Percentiles rank a stretch among this genome's conserved stretches.
Conservation (phyloP, 257 asterid species). For the Eustoma russellianum region DNA sequence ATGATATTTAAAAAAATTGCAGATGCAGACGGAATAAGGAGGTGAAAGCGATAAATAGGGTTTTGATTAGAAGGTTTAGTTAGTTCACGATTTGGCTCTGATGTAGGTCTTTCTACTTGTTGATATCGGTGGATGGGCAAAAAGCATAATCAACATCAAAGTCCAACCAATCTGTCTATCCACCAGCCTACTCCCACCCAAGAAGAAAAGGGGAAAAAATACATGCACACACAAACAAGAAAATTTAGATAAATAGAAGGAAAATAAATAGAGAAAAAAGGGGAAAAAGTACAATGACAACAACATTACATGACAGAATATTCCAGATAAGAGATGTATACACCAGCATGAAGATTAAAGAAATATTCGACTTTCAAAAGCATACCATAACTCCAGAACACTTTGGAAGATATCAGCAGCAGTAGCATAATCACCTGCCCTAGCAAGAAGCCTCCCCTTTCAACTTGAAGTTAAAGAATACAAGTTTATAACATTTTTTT, state of each 20-base stretch:
- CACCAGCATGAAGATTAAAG: neutral
- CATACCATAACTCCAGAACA: slow-evolving; percentile 77
- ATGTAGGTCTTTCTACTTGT: no score
- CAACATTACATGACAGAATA: neutral
- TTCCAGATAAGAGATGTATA: neutral
- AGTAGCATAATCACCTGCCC: slow-evolving; percentile 76
- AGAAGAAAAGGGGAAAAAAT: neutral
- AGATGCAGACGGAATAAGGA: no score
- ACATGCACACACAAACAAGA: neutral
- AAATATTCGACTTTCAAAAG: slow-evolving; percentile 15
- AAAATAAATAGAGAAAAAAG: neutral
- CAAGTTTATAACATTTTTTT: no score
- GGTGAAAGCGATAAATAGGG: no score
- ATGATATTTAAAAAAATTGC: no score
- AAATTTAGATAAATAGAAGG: neutral
- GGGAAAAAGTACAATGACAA: neutral
- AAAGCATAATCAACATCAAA: no score
- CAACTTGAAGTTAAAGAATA: slow-evolving; percentile 77
- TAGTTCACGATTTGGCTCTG: no score
- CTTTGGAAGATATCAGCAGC: slow-evolving; percentile 75
- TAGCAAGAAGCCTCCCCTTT: slow-evolving; percentile 99
- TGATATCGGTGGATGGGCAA: no score
- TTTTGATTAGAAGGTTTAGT: no score
- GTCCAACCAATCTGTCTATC: no score
- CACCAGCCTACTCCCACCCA: no score